A percentile compares a stretch with the other conserved stretches of the same genome.
Conservation (phyloP, 192 early-diverging fungal genomes). For the Coemansia brasiliensis region DNA sequence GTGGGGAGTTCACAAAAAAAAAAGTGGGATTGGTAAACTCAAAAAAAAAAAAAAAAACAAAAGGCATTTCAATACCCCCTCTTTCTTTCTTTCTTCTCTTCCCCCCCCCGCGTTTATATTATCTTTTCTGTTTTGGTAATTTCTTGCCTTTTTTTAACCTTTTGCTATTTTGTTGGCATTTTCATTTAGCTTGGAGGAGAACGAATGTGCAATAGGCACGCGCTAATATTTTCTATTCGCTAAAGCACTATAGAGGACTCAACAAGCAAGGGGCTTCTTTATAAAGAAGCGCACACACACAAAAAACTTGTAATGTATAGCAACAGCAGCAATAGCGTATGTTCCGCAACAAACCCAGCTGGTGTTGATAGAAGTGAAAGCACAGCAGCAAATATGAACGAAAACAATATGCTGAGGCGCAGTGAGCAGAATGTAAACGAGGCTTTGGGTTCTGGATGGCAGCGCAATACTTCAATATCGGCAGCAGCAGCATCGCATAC, state of each 20-base stretch:
- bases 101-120: conserved; percentile 2
- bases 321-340: no score
- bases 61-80: background rate
- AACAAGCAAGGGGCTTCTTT: no score
- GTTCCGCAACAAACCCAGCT: background rate
- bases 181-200: background rate
- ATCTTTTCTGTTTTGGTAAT: conserved; percentile 2
- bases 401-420: conserved; percentile 19
- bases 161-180: conserved; percentile 7
- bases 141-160: conserved; percentile 4
- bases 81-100: background rate
- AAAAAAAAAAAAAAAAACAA: background rate
- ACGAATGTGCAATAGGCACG: conserved; percentile 1
- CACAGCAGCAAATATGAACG: background rate
- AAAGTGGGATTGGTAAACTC: background rate
- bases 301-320: background rate
- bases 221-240: no score
- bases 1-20: background rate
- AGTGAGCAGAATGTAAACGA: conserved; percentile 11
- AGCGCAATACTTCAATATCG: background rate
- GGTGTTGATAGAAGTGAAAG: background rate
- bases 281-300: no score
- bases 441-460: conserved; percentile 2
- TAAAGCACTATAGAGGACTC: no score
- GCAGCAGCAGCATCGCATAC: background rate